Percentiles rank a stretch among this genome's conserved stretches.
Evolutionary conservation across 2,329 filamentous ascomycete genomes (phyloP).

Genomic region (Microdochium trichocladiopsis): DNA sequence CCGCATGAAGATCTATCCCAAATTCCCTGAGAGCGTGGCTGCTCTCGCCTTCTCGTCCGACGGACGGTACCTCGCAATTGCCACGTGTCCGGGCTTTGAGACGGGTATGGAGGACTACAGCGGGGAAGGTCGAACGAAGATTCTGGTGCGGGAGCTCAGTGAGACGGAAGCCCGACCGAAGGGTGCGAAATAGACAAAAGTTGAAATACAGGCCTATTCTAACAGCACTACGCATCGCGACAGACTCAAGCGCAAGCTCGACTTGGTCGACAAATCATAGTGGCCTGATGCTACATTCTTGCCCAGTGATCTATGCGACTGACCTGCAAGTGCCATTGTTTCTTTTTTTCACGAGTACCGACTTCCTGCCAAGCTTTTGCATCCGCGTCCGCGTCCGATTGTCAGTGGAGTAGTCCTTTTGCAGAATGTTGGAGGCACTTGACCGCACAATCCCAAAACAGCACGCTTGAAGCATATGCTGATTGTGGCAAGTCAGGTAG

Average conservation of each 20-base stretch:
- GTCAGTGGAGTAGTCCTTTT: too few species aligned
- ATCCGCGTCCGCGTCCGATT: too few species aligned
- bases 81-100: slow-evolving; percentile 81
- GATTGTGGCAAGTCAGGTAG: too few species aligned
- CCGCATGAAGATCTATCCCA: slow-evolving; percentile 82
- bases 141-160: slow-evolving; percentile 76
- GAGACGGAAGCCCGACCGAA: slow-evolving; percentile 88
- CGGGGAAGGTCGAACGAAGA: slow-evolving; percentile 64
- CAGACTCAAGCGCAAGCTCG: not conserved
- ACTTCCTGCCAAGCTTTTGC: too few species aligned
- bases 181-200: slow-evolving; percentile 50
- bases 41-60: slow-evolving; percentile 71
- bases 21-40: slow-evolving; percentile 71
- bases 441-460: too few species aligned
- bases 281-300: too few species aligned
- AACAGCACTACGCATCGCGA: not conserved
- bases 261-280: too few species aligned
- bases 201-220: not conserved
- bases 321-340: too few species aligned
- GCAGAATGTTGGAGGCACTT: too few species aligned
- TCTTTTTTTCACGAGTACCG: too few species aligned
- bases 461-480: too few species aligned
- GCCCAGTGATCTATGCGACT: too few species aligned
- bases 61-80: slow-evolving; percentile 73
- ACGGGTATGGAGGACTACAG: slow-evolving; percentile 74